Base-by-base conservation (phyloP, 495 filamentous ascomycete species). In the Entonaema liquescens region DNA sequence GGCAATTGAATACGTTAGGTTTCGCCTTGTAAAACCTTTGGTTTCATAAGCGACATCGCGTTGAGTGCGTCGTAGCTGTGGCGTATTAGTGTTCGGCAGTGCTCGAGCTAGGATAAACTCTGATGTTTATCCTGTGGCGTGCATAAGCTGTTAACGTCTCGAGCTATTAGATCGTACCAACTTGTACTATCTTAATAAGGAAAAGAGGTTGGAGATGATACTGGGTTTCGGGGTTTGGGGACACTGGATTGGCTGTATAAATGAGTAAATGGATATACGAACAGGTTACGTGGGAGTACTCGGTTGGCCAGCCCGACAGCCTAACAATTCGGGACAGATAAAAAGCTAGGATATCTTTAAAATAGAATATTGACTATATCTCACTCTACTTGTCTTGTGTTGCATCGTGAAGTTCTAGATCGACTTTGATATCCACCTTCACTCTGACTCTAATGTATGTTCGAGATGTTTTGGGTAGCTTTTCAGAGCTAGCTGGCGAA, bases 1-100 rank as follows among this genome's bases (percentile, higher is more conserved):
- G 62, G 62, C 61, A 69, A 62, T 68, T 47, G 49, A 66, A 73
- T 69, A 69, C 61, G 62, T 66, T 71, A 54, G 52, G n/a, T 50
- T 59, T 50, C 12, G 44, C 42, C 42, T 62, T 40, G 6, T 44
- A 36, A 36, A 36, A 59, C 58, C 33, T 19, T 19, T 57, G 9
- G 56, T 65, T 66, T 58, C 35, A 26, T 59, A 19, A 47, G 60
- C 59, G 57, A 42, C 17, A 53, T 59, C 31, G 42, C 47, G 61
- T 69, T 56, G 52, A 69, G 61, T 65, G 23, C 56, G 61, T 59
- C 62, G 60, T 73, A 69, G 70, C 61, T 73, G 44, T 62, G 53
- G 60, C 55, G 28, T 44, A 29, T 49, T 54, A 28, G n/a, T 26
- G 13, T 42, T 29, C 21, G 57, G 28, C 21, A 35, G 36, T 11